phyloP scores from a whole-genome alignment of 2,329 filamentous ascomycete species.

The Metarhizium humberi region DNA sequence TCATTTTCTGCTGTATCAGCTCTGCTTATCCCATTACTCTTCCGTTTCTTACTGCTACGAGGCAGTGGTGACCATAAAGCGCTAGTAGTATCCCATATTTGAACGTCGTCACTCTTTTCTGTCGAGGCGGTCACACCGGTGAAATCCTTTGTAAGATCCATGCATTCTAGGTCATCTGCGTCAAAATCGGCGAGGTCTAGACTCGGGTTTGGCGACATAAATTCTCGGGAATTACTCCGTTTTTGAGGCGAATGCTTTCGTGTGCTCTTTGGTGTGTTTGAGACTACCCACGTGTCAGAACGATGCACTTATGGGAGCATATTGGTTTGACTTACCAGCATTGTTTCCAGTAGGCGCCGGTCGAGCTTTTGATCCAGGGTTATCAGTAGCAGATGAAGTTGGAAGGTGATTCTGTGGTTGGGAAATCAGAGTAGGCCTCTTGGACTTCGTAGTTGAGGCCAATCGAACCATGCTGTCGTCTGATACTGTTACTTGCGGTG shows the following conservation, averaged over 20 bases:
- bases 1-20: constrained; percentile 27
- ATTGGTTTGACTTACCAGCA: constrained; percentile 3
- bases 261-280: constrained; percentile 12
- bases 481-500: constrained; percentile 16
- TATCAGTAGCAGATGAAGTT: constrained; percentile 24
- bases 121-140: constrained; percentile 24
- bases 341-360: constrained; percentile 6
- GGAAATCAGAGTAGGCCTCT: constrained; percentile 34
- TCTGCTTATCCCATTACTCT: constrained; percentile 37
- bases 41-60: constrained; percentile 39
- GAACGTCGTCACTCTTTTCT: constrained; percentile 26
- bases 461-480: constrained; percentile 35
- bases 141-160: constrained; percentile 31
- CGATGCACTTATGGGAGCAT: background rate
- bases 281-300: background rate
- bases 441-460: constrained; percentile 32
- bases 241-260: constrained; percentile 16
- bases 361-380: constrained; percentile 11
- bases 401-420: constrained; percentile 31
- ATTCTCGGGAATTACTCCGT: constrained; percentile 11
- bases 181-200: constrained; percentile 27
- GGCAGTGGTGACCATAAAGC: constrained; percentile 27
- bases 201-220: constrained; percentile 12
- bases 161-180: constrained; percentile 24
- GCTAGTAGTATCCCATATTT: constrained; percentile 34